phyloP scores from a whole-genome alignment of 2,329 filamentous ascomycete genomes.

The Phaeosphaeria sp. region DNA sequence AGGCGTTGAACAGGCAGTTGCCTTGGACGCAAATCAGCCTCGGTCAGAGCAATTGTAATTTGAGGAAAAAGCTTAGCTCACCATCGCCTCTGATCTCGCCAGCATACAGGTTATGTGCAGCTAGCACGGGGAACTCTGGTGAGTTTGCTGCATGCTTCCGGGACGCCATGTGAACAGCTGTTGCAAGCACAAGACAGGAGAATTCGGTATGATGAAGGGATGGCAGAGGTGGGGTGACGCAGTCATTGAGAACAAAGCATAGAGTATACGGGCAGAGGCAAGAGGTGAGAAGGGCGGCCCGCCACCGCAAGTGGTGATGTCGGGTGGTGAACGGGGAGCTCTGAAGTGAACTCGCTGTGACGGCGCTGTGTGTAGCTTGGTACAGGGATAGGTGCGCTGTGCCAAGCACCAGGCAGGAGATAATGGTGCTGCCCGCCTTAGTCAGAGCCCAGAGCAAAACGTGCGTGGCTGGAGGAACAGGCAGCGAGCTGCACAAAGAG shows the following conservation, averaged over 20 bases:
- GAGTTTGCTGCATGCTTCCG: conserved; percentile 37
- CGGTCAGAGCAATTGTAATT: conserved; percentile 7
- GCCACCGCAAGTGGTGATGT: conserved; percentile 36
- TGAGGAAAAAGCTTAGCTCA: conserved; percentile 51
- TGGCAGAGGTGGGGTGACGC: conserved; percentile 33
- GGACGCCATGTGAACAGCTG: conserved; percentile 40
- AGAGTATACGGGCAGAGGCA: conserved; percentile 10
- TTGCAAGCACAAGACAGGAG: conserved; percentile 39
- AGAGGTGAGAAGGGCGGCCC: conserved; percentile 18
- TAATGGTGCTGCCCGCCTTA: conserved; percentile 8
- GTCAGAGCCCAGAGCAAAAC: conserved; percentile 9
- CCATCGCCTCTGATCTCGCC: conserved; percentile 68
- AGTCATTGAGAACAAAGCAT: conserved; percentile 33
- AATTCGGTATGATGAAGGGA: conserved; percentile 34
- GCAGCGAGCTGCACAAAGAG: conserved; percentile 9
- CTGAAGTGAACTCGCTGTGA: conserved; percentile 39
- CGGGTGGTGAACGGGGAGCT: conserved; percentile 24
- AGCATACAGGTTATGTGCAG: conserved; percentile 64
- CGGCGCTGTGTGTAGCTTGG: conserved; percentile 32
- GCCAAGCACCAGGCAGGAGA: conserved; percentile 14
- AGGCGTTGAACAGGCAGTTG: conserved; percentile 73
- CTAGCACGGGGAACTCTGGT: conserved; percentile 63
- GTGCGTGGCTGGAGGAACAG: conserved; percentile 6
- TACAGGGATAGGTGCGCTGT: conserved; percentile 4
- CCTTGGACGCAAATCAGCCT: conserved; percentile 54